Base-by-base conservation (phyloP, 2,329 filamentous ascomycete genomes). In the Lasiodiplodia sp. region DNA sequence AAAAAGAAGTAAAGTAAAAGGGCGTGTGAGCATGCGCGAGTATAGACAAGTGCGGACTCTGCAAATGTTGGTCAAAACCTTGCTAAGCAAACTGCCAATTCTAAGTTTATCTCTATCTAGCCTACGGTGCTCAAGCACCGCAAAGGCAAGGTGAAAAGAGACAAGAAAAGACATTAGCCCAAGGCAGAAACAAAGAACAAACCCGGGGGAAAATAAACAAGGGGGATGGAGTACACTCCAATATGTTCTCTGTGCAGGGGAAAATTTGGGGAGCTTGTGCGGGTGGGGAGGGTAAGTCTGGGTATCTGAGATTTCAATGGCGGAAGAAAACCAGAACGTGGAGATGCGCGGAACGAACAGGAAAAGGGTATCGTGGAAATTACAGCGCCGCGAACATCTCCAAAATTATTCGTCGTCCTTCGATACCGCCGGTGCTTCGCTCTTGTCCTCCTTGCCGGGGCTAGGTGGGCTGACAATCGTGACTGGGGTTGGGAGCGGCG, bases 391-490 rank as follows among this genome's bases (percentile, higher is more conserved):
- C 60, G n/a, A 23, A n/a, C 37, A 18, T 21, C 31, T 52, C 60
- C 47, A 28, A 31, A 7, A 21, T 62, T 38, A 68, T 40, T 68
- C 66, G 2, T 52, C 56, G 31, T 62, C 55, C 56, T 60, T 60
- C 28, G 60, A 21, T 38, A 38, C 60, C 21, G 60, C 8, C 47
- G 44, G 44, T 49, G 51, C 5, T 18, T 64, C 47, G 6, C 52
- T 51, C 47, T 52, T 52, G 6, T 49, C 57, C 21, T 51, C 60
- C 18, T 49, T 64, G 60, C 68, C 38, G 18, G 79, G 79, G 70
- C 78, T 79, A 18, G 79, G 79, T 37, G 79, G 79, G 71, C 74
- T 75, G 2, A 80, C 76, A 23, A 80, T 74, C 1, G 77, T 80
- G 10, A 77, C 75, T 0, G 78, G 78, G 12, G 78, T 79, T 2